Base-by-base conservation (phyloP, 2,329 filamentous ascomycete species). In the Claviceps pazoutovae region DNA sequence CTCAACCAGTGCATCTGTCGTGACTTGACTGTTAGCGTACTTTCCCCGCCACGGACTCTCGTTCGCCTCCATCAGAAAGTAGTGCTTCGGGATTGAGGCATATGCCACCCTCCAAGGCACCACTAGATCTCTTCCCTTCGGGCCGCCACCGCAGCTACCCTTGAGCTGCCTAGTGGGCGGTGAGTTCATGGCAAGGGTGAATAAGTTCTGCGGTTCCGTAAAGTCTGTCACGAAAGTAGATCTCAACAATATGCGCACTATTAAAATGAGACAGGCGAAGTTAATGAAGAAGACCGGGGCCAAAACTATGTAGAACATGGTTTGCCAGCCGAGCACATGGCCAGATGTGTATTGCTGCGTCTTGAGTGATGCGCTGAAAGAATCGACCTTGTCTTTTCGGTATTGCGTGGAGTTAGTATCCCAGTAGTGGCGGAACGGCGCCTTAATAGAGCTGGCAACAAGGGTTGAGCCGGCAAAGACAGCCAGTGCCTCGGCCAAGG, bases 191-290 rank as follows among this genome's bases (percentile, higher is more conserved):
- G 84, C 83, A 0, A 89, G 66, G 0, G 80, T 72, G 59, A 90
- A 89, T 2, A 89, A 68, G 61, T 89, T 89, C 51, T 83, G 79
- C 1, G 86, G 84, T 59, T 91, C 86, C 0, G 82, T 86, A 61
- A 85, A 89, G 67, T 91, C 87, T 1, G 84, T 89, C 7, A 91
- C 78, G 21, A 87, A 74, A 1, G 79, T 78, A 0, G 70, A 69
- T 5, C 69, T 62, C 16, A 34, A 26, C 56, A 75, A 13, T 14
- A 37, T 6, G 11, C 8, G 71, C 46, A 77, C 61, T 49, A 83
- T 63, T 65, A 88, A 88, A 2, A 69, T 60, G 0, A 88, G 68
- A 52, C 83, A 85, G 41, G 83, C 68, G 26, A 82, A 54, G 61
- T 86, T 89, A 58, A 85, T 78, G 23, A 78, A 56, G 59, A 88